These are phyloP conservation scores for Chalciporus sphaerocephalus DNA, from an alignment of 768 basidiomycete species.

Conservation along the genomic window DNA sequence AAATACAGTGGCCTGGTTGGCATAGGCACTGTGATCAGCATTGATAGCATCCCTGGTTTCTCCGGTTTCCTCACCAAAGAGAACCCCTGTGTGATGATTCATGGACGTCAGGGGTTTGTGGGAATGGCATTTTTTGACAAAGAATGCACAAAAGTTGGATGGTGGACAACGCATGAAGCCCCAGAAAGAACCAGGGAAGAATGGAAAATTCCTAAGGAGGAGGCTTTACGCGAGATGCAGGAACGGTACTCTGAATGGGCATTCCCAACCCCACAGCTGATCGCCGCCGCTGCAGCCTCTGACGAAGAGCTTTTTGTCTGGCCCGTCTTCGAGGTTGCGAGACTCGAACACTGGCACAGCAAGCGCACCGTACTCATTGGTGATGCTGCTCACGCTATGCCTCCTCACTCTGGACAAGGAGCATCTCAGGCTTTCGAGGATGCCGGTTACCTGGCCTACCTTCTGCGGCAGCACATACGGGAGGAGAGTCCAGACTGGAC, in stretches of 20 bases:
- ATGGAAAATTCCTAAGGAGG: slow-evolving; percentile 24
- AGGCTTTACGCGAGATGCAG: slow-evolving; percentile 22
- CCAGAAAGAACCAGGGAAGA: slow-evolving; percentile 26
- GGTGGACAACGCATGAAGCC: slow-evolving; percentile 31
- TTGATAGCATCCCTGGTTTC: slow-evolving; percentile 21
- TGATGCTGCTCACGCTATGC: slow-evolving; percentile 33
- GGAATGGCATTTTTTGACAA: slow-evolving; percentile 28
- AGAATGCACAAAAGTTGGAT: slow-evolving; percentile 20
- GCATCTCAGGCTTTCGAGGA: slow-evolving; percentile 32
- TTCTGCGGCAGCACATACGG: slow-evolving; percentile 16
- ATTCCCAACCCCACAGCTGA: slow-evolving; percentile 27
- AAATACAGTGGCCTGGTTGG: slow-evolving; percentile 29
- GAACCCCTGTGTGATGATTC: slow-evolving; percentile 27
- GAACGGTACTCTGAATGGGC: slow-evolving; percentile 25
- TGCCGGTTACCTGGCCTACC: slow-evolving; percentile 28
- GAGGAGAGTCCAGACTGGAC: slow-evolving; percentile 11
- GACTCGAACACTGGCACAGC: slow-evolving; percentile 24
- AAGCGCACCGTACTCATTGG: slow-evolving; percentile 27
- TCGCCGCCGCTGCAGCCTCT: slow-evolving; percentile 18
- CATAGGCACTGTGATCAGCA: slow-evolving; percentile 17
- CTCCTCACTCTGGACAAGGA: slow-evolving; percentile 31
- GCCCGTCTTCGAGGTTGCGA: slow-evolving; percentile 27
- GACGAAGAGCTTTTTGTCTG: slow-evolving; percentile 20
- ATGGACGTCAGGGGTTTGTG: slow-evolving; percentile 25
- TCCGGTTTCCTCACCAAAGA: slow-evolving; percentile 16